Percentiles rank a stretch among this genome's conserved stretches.
Conservation (phyloP, 176 grass and related monocot species). For the Phoenix dactylifera region DNA sequence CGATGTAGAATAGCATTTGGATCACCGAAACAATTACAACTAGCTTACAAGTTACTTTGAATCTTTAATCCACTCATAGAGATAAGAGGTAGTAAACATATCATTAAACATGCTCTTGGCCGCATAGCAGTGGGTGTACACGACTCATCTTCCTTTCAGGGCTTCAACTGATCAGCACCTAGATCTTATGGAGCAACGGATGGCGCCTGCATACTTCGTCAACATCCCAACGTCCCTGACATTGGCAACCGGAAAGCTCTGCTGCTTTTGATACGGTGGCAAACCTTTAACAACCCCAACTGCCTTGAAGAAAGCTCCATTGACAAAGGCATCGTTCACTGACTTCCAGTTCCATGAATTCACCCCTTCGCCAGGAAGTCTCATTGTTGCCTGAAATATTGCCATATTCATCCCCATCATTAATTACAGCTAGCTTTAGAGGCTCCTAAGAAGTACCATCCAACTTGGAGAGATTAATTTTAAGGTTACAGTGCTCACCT, state of each 20-base stretch:
- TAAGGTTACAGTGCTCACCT: slow-evolving; percentile 17
- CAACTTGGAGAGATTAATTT: not conserved
- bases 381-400: slow-evolving; percentile 35
- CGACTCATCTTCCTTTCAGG: too few relatives aligned
- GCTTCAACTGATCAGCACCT: slow-evolving; percentile 26
- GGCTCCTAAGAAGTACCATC: not conserved
- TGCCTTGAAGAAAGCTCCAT: slow-evolving; percentile 60
- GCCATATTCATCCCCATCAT: too few relatives aligned
- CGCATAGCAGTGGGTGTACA: too few relatives aligned
- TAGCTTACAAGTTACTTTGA: too few relatives aligned
- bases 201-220: slow-evolving; percentile 55
- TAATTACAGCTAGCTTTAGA: too few relatives aligned
- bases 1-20: too few relatives aligned
- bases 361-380: slow-evolving; percentile 8
- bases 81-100: too few relatives aligned
- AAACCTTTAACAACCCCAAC: slow-evolving; percentile 32
- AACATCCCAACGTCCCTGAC: slow-evolving; percentile 25
- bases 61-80: too few relatives aligned
- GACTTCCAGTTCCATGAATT: slow-evolving; percentile 56
- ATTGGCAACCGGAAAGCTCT: slow-evolving; percentile 37
- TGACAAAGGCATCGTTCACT: slow-evolving; percentile 46
- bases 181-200: slow-evolving; percentile 23
- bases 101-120: too few relatives aligned
- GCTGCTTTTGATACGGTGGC: slow-evolving; percentile 45
- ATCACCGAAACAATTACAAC: too few relatives aligned